Evolutionary conservation across 1,139 yeast species (phyloP).

Genomic region (Candida freyschussii): DNA sequence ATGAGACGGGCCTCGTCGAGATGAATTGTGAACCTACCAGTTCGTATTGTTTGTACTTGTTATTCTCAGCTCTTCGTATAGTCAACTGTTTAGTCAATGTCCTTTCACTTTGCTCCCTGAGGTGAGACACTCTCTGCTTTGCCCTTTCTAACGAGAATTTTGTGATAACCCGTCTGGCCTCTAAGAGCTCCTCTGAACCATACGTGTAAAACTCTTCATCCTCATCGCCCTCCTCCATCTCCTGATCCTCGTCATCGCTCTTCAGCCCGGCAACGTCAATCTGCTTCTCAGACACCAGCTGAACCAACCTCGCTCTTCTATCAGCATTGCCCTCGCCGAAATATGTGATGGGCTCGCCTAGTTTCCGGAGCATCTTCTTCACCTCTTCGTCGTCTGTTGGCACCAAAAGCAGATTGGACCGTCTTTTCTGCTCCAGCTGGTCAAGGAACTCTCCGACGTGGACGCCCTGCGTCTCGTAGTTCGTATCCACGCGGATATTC

Average conservation of each 20-base stretch:
- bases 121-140: conserved; percentile 35
- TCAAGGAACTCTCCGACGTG: conserved; percentile 26
- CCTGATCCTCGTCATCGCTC: conserved; percentile 27
- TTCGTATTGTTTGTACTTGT: conserved; percentile 36
- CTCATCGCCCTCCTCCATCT: conserved; percentile 36
- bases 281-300: conserved; percentile 30
- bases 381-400: conserved; percentile 69
- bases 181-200: conserved; percentile 54
- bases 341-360: conserved; percentile 56
- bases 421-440: conserved; percentile 25
- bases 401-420: conserved; percentile 30
- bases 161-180: conserved; percentile 50
- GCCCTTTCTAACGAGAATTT: conserved; percentile 46
- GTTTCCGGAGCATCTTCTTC: conserved; percentile 38
- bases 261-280: conserved; percentile 23
- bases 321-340: conserved; percentile 60
- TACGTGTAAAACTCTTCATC: conserved; percentile 86
- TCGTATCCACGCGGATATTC: conserved; percentile 18
- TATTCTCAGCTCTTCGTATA: conserved; percentile 43
- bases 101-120: conserved; percentile 20
- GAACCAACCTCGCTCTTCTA: conserved; percentile 54
- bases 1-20: conserved; percentile 63
- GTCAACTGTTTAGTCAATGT: conserved; percentile 33
- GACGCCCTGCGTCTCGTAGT: conserved; percentile 20
- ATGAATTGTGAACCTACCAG: conserved; percentile 68